Evolutionary conservation across 805 yeast species (phyloP).

Genomic region (Myxozyma geophila): DNA sequence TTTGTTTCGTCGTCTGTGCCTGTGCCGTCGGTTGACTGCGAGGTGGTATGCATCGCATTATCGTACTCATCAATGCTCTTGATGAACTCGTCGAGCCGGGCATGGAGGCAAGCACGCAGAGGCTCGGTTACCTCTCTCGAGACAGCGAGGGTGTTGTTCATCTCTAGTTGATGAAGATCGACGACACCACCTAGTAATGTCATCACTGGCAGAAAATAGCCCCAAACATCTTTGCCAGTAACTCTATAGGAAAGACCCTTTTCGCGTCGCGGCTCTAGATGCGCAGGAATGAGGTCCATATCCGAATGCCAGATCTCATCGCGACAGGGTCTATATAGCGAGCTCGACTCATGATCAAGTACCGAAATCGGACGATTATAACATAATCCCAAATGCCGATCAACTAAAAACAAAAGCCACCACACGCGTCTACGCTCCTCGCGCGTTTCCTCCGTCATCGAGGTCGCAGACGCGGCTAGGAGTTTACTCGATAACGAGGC

Average conservation of each 20-base stretch:
- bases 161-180: constrained; percentile 38
- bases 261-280: constrained; percentile 42
- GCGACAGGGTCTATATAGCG: constrained; percentile 45
- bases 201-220: constrained; percentile 48
- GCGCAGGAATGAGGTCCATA: constrained; percentile 42
- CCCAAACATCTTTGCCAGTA: constrained; percentile 47
- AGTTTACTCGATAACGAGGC: constrained; percentile 1
- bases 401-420: constrained; percentile 51
- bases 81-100: constrained; percentile 28
- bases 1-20: constrained; percentile 4
- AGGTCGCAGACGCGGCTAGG: background rate
- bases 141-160: constrained; percentile 39
- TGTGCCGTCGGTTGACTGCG: background rate
- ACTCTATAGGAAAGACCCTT: constrained; percentile 41
- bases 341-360: constrained; percentile 44
- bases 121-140: constrained; percentile 31
- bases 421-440: constrained; percentile 51
- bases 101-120: constrained; percentile 32
- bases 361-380: constrained; percentile 46
- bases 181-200: constrained; percentile 45
- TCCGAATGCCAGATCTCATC: constrained; percentile 46
- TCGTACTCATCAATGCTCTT: constrained; percentile 29
- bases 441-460: constrained; percentile 41
- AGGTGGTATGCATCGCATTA: background rate
- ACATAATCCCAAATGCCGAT: constrained; percentile 48